phyloP scores from a whole-genome alignment of 2,329 filamentous ascomycete genomes.

The Juglanconis juglandina region DNA sequence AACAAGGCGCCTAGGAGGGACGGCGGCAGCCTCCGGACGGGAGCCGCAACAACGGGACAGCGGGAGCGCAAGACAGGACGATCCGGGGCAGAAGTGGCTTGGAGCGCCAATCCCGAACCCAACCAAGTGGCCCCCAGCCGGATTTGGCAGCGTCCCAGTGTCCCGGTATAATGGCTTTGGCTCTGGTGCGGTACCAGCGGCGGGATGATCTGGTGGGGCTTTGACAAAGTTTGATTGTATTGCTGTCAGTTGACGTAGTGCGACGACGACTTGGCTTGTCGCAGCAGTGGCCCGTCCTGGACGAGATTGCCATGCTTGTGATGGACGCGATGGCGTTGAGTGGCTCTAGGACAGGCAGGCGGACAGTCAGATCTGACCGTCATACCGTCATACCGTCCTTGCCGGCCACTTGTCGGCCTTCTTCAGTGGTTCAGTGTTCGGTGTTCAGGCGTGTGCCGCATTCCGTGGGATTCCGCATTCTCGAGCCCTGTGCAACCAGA shows the following conservation, averaged over 20 bases:
- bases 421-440: no score
- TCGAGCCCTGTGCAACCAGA: constrained; percentile 2
- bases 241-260: constrained; percentile 3
- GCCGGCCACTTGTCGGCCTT: no score
- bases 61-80: background rate
- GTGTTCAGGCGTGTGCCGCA: background rate
- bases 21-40: background rate
- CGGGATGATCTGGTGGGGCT: background rate
- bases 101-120: background rate
- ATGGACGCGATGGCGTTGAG: background rate
- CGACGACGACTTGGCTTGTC: background rate
- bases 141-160: background rate
- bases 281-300: background rate
- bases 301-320: background rate
- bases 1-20: background rate
- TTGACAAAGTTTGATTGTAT: background rate
- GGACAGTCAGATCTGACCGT: no score
- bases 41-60: background rate
- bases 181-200: constrained; percentile 2
- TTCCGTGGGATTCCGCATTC: background rate
- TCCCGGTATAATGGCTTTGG: constrained; percentile 3
- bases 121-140: background rate
- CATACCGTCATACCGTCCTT: no score
- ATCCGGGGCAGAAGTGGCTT: background rate
- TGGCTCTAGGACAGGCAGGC: no score